Evolutionary conservation across 1,284 basidiomycete genomes (phyloP).

Genomic region (Veloboletus limbatus): DNA sequence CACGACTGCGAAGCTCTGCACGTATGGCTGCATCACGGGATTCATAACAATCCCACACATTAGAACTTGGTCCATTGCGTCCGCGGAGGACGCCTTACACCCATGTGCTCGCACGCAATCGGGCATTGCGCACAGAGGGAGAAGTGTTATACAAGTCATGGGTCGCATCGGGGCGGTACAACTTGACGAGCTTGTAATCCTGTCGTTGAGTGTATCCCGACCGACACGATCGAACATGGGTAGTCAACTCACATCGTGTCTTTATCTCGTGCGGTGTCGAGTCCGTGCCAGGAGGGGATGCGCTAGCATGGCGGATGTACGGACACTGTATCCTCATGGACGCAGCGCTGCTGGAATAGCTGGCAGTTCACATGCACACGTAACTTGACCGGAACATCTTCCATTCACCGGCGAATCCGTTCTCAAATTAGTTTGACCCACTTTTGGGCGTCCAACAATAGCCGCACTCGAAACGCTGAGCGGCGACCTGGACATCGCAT

Average conservation of each 20-base stretch:
- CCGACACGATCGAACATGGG: too few relatives aligned
- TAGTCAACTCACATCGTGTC: slow-evolving; percentile 49
- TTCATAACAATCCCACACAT: slow-evolving; percentile 3
- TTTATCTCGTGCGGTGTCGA: slow-evolving; percentile 53
- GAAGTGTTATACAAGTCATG: slow-evolving; percentile 33
- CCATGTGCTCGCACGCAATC: slow-evolving; percentile 48
- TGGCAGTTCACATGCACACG: too few relatives aligned
- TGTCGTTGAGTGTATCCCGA: neutral
- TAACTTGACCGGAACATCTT: too few relatives aligned
- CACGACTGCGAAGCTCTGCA: slow-evolving; percentile 42
- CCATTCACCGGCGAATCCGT: too few relatives aligned
- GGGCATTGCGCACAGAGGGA: slow-evolving; percentile 37
- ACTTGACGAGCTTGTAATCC: slow-evolving; percentile 57
- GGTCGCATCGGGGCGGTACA: slow-evolving; percentile 49
- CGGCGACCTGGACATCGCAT: too few relatives aligned
- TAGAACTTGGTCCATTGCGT: neutral
- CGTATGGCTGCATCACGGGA: slow-evolving; percentile 32
- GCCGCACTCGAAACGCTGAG: too few relatives aligned
- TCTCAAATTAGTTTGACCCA: too few relatives aligned
- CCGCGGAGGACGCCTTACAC: slow-evolving; percentile 45
- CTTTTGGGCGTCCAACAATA: too few relatives aligned
- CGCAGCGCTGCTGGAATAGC: too few relatives aligned
- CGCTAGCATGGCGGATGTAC: slow-evolving; percentile 1
- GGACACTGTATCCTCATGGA: neutral
- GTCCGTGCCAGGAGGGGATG: slow-evolving; percentile 35